phyloP scores from a whole-genome alignment of 2,329 filamentous ascomycete species.

The Reticulascus tulasneorum region DNA sequence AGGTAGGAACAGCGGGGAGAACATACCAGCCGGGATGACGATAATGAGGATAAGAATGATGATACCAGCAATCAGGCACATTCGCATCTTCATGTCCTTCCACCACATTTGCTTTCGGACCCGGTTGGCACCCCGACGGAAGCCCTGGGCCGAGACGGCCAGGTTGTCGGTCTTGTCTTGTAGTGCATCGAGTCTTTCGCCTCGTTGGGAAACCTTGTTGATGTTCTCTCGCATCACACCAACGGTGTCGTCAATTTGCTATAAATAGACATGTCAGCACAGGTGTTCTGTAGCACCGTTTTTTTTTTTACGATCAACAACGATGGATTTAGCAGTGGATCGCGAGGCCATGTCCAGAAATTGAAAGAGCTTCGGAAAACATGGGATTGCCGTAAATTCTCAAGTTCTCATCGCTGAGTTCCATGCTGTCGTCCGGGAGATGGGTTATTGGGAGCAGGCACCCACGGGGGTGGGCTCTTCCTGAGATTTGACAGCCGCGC shows the following conservation, averaged over 20 bases:
- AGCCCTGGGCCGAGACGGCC: slow-evolving; percentile 87
- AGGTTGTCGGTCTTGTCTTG: slow-evolving; percentile 96
- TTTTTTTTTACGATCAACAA: too few species aligned
- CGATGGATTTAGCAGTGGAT: too few species aligned
- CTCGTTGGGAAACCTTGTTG: slow-evolving; percentile 92
- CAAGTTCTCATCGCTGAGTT: too few species aligned
- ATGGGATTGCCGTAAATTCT: too few species aligned
- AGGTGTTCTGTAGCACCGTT: slow-evolving; percentile 6
- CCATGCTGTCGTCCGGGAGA: too few species aligned
- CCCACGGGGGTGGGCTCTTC: too few species aligned
- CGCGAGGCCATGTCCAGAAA: too few species aligned
- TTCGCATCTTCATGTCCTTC: slow-evolving; percentile 99
- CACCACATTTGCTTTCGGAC: slow-evolving; percentile 99
- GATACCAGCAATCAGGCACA: slow-evolving; percentile 88
- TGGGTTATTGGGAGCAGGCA: too few species aligned
- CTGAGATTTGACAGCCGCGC: too few species aligned
- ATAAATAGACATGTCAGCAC: slow-evolving; percentile 16
- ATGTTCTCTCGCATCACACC: slow-evolving; percentile 97
- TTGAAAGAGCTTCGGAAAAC: too few species aligned
- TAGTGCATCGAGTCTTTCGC: slow-evolving; percentile 79
- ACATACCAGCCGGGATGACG: slow-evolving; percentile 84
- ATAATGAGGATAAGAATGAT: slow-evolving; percentile 90
- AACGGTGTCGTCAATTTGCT: slow-evolving; percentile 98
- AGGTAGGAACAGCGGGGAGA: slow-evolving; percentile 17
- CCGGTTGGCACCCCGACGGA: slow-evolving; percentile 92